Base-by-base conservation (phyloP, 176 grass and related monocot species). In the Secale cereale region DNA sequence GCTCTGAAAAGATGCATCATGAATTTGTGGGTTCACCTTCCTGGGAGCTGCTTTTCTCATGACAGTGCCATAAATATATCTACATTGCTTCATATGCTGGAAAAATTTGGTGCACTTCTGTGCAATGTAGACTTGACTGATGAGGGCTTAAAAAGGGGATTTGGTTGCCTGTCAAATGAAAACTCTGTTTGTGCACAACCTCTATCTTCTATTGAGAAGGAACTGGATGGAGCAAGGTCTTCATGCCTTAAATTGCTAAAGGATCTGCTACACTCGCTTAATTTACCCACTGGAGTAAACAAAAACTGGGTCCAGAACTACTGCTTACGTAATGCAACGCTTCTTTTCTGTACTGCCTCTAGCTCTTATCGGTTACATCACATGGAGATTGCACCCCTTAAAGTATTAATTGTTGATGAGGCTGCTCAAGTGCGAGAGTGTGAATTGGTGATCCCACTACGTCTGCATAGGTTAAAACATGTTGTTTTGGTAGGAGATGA, bases 401-500 rank as follows among this genome's bases (percentile, higher is more conserved):
- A 91, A 78, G 74, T 94, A 25, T 81, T 97, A 48, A 83, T 97
- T 71, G 86, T 97, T 81, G 92, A 97, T 37, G 94, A 97, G 68
- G 92, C 90, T 54, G 92, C 94, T 13, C 92, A 97, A 72, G 78
- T 94, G 14, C 92, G 74, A 50, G 94, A 97, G 65, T 94, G 92
- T 63, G 94, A 97, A 81, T 89, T 89, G 28, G 8, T 89, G 30
- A 97, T 97, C 17, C 94, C 90, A 6, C 60, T 97, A 33, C 82
- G 78, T 46, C 82, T 97, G 64, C 27, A 74, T 85, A 52, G 77
- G 76, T 61, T 97, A 12, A 94, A 87, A 77, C 83, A 91, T 84
- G 88, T 85, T 79, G 33, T 97, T 91, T 70, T 97, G 52, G 92
- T 97, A 28, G 94, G 94, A 10, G 92, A 97, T 85, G 88, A 91